Evolutionary conservation across 257 asterid genomes (phyloP).

Genomic region (Nicotiana knightiana): DNA sequence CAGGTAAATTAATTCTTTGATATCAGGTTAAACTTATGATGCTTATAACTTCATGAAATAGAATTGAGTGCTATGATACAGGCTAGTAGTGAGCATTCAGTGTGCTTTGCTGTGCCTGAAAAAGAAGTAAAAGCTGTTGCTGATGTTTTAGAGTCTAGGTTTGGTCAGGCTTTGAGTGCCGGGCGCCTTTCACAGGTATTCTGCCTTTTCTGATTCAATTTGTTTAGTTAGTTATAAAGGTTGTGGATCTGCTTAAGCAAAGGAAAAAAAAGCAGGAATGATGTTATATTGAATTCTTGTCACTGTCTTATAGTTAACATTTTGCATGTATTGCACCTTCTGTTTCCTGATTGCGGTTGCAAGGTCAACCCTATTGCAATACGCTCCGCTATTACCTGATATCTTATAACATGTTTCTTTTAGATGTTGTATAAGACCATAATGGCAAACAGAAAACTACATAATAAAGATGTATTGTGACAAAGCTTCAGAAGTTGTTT

Average conservation of each 20-base stretch:
- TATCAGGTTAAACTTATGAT: not conserved
- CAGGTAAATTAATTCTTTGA: constrained; percentile 46
- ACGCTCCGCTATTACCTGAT: not conserved
- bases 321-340: not conserved
- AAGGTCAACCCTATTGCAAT: not conserved
- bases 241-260: not conserved
- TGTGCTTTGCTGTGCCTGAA: constrained; percentile 99
- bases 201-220: not conserved
- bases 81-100: constrained; percentile 99
- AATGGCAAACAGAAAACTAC: not conserved
- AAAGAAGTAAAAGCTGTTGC: constrained; percentile 89
- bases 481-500: not conserved
- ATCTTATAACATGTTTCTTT: not conserved
- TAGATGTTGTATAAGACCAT: not conserved
- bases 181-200: constrained; percentile 97
- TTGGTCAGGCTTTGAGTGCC: constrained; percentile 82
- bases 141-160: constrained; percentile 72
- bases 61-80: constrained; percentile 26
- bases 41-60: not conserved
- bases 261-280: not conserved
- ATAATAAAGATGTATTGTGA: not conserved
- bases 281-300: not conserved
- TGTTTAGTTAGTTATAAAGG: not conserved
- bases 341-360: not conserved
- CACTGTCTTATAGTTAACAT: not conserved